Conservation (phyloP, 805 yeast species). For the Nematodospora valgi region DNA sequence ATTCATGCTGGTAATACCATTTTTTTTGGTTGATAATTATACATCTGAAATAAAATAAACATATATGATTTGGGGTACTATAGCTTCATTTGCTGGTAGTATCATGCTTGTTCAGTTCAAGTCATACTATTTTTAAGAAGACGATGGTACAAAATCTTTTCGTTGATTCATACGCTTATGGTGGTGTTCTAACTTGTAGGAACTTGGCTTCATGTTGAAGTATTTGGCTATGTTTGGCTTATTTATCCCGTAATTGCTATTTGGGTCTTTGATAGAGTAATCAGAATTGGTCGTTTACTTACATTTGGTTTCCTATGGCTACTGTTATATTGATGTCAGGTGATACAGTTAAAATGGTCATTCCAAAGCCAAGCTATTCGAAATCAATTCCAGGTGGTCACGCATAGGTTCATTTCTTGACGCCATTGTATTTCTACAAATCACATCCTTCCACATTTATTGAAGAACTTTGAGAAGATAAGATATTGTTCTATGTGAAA, state of each 20-base stretch:
- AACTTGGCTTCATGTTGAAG: constrained; percentile 40
- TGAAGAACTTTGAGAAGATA: constrained; percentile 18
- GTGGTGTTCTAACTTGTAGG: constrained; percentile 44
- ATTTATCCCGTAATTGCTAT: constrained; percentile 30
- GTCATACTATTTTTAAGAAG: constrained; percentile 33
- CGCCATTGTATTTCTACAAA: constrained; percentile 37
- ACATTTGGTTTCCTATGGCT: constrained; percentile 33
- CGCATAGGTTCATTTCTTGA: constrained; percentile 36
- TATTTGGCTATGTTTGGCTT: constrained; percentile 28
- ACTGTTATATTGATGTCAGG: constrained; percentile 26
- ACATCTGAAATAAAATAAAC: constrained; percentile 13
- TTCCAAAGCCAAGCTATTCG: constrained; percentile 38
- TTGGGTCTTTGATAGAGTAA: constrained; percentile 35
- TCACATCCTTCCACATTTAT: constrained; percentile 42
- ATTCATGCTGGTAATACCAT: constrained; percentile 31
- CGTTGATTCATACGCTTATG: constrained; percentile 30
- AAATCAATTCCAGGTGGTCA: constrained; percentile 38
- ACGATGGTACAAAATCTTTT: constrained; percentile 34
- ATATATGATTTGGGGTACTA: constrained; percentile 32
- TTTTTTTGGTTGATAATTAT: constrained; percentile 12
- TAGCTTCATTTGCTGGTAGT: constrained; percentile 35
- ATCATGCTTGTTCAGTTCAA: constrained; percentile 27
- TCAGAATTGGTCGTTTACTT: constrained; percentile 24
- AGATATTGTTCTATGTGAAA: constrained; percentile 30
- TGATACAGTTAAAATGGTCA: constrained; percentile 34